A percentile compares a stretch with the other conserved stretches of the same genome.
phyloP scores from a whole-genome alignment of 306 rosid genomes.

The Crataegus laevigata region DNA sequence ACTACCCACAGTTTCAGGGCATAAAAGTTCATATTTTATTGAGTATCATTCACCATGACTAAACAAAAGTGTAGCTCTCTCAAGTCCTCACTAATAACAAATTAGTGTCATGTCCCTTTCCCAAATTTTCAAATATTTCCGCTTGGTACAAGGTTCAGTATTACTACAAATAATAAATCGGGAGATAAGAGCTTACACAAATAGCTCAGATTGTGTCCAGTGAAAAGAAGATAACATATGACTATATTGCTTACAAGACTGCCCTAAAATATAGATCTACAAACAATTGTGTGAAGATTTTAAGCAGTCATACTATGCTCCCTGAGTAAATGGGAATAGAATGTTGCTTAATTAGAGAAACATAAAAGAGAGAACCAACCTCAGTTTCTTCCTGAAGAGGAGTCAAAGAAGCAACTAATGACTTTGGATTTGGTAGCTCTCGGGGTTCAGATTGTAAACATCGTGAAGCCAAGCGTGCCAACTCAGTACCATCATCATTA shows the following conservation, averaged over 20 bases:
- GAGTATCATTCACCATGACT: neutral
- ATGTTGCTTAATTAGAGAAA: too few relatives aligned
- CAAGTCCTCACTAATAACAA: neutral
- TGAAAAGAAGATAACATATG: neutral
- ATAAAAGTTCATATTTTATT: neutral
- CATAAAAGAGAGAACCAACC: too few relatives aligned
- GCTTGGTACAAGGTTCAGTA: neutral
- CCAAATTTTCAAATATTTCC: neutral
- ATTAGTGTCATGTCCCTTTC: neutral
- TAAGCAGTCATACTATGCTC: too few relatives aligned
- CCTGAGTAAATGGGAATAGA: too few relatives aligned
- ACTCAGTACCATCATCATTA: constrained; percentile 71
- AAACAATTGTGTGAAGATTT: neutral
- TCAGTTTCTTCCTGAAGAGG: too few relatives aligned
- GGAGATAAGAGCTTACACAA: neutral
- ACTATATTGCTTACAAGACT: neutral
- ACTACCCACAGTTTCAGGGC: neutral
- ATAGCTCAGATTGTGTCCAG: neutral
- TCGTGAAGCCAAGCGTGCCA: constrained; percentile 64
- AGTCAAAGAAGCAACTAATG: too few relatives aligned
- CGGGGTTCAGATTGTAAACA: constrained; percentile 80
- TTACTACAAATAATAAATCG: neutral
- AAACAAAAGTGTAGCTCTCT: neutral
- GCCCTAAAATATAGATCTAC: neutral
- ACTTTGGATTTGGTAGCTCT: constrained; percentile 68